Evolutionary conservation across 352 stramenopile species (phyloP).

Genomic region (Globisporangium splendens): DNA sequence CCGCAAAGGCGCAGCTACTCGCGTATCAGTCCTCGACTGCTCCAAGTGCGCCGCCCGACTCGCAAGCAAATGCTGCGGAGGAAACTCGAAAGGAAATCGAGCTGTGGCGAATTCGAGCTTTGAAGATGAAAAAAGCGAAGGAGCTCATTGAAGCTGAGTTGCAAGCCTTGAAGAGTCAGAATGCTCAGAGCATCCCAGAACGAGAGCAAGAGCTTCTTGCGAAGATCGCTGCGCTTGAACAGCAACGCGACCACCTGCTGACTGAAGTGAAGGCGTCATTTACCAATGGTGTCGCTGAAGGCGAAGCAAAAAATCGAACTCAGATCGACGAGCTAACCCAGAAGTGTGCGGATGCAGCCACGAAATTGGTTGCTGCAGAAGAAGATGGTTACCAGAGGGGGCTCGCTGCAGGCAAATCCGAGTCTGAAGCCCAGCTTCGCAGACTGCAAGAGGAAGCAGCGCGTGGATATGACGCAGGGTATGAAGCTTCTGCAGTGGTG

Average conservation of each 20-base stretch:
- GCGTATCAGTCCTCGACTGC: neutral
- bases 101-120: slow-evolving; percentile 29
- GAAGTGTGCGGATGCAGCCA: neutral
- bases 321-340: slow-evolving; percentile 3
- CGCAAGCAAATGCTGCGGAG: slow-evolving; percentile 6
- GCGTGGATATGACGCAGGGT: slow-evolving; percentile 1
- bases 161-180: neutral
- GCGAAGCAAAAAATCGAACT: neutral
- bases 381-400: slow-evolving; percentile 6
- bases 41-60: neutral
- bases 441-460: slow-evolving; percentile 1
- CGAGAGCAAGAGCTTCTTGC: neutral
- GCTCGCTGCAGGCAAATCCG: slow-evolving; percentile 3
- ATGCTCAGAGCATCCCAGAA: too few species aligned
- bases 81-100: slow-evolving; percentile 24
- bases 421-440: slow-evolving; percentile 5
- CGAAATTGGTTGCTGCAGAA: neutral
- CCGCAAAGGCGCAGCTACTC: neutral
- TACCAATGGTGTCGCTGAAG: slow-evolving; percentile 1
- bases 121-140: slow-evolving; percentile 40
- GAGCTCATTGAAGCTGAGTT: slow-evolving; percentile 22
- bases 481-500: slow-evolving; percentile 2
- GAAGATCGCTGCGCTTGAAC: slow-evolving; percentile 5
- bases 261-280: slow-evolving; percentile 2
- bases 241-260: slow-evolving; percentile 6